phyloP scores from a whole-genome alignment of 2,329 filamentous ascomycete species.

The Bipolaris cookei region DNA sequence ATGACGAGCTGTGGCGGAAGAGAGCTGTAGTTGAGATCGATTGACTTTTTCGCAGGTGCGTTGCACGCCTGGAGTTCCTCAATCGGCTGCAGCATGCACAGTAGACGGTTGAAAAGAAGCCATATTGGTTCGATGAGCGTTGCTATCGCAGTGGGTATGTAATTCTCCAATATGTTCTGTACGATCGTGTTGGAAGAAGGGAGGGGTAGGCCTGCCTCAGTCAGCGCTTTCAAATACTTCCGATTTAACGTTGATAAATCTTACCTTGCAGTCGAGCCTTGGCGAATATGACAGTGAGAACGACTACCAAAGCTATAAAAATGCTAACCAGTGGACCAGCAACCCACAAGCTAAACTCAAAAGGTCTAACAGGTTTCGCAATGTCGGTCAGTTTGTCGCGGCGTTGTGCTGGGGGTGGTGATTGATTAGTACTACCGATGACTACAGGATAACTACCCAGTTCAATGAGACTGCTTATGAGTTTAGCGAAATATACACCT shows the following conservation, averaged over 20 bases:
- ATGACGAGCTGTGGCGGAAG: conserved; percentile 62
- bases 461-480: not conserved
- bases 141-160: conserved; percentile 61
- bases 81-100: conserved; percentile 63
- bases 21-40: conserved; percentile 60
- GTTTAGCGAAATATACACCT: not conserved
- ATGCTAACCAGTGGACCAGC: not conserved
- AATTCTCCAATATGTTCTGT: conserved; percentile 55
- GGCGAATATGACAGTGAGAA: not conserved
- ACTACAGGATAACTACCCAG: not conserved
- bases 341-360: conserved; percentile 4
- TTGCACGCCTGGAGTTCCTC: conserved; percentile 56
- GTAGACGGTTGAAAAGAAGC: conserved; percentile 60
- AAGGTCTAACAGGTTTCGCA: conserved; percentile 3
- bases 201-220: not conserved
- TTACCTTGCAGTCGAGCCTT: conserved; percentile 26
- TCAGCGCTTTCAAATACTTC: not conserved
- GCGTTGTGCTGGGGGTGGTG: not conserved
- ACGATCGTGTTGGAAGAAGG: conserved; percentile 44
- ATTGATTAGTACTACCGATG: not conserved
- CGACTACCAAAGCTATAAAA: not conserved
- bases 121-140: conserved; percentile 65
- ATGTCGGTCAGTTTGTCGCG: not conserved
- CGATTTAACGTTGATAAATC: conserved; percentile 45
- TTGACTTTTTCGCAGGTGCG: conserved; percentile 36